These are phyloP conservation scores for Syncephalis fuscata DNA, from an alignment of 371 early-diverging fungal species.

Conservation along the genomic window DNA sequence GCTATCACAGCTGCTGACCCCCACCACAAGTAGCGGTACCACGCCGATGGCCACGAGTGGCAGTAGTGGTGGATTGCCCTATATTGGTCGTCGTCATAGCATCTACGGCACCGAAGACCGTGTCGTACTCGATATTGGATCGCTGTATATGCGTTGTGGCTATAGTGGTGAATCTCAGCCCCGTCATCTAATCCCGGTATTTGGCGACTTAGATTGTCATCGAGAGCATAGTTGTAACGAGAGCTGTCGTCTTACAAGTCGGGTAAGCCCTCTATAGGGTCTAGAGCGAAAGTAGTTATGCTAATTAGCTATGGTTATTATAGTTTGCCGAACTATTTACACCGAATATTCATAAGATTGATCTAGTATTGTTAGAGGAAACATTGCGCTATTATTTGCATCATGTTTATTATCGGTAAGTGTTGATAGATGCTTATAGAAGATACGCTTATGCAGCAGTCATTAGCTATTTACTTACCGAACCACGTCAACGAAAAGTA, in stretches of 20 bases:
- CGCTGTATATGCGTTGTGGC: slow-evolving; percentile 67
- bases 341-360: slow-evolving; percentile 23
- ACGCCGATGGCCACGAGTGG: no score
- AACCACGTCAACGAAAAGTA: slow-evolving; percentile 76
- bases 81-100: slow-evolving; percentile 23
- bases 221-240: slow-evolving; percentile 14
- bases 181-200: slow-evolving; percentile 41
- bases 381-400: slow-evolving; percentile 19
- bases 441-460: not conserved
- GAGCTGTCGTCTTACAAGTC: slow-evolving; percentile 19
- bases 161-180: slow-evolving; percentile 78
- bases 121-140: slow-evolving; percentile 75
- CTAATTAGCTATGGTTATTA: no score
- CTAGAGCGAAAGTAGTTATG: no score
- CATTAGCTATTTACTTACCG: slow-evolving; percentile 49
- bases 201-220: slow-evolving; percentile 8
- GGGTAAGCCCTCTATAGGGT: slow-evolving; percentile 11
- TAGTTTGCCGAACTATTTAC: slow-evolving; percentile 26
- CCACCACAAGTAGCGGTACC: no score
- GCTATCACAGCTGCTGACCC: no score
- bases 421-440: no score
- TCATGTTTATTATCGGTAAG: slow-evolving; percentile 24
- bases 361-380: slow-evolving; percentile 18
- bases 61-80: no score
- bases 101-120: slow-evolving; percentile 65